Percentiles rank a stretch among this genome's conserved stretches.
Conservation (phyloP, 163 green algal species). For the Chlamydomonas reinhardtii region DNA sequence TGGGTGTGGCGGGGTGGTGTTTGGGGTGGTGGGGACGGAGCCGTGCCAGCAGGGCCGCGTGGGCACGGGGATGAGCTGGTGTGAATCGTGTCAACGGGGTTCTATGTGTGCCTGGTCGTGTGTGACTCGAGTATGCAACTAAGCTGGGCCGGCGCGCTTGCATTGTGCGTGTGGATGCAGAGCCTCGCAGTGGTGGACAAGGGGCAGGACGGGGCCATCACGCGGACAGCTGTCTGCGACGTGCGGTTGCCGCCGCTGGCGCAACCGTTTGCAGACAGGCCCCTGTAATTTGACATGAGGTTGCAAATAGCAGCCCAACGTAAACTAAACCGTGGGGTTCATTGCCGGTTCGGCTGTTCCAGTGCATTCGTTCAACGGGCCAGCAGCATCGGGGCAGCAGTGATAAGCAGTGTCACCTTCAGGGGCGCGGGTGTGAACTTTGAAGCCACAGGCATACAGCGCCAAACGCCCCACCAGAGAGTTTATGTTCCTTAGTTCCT, state of each 20-base stretch:
- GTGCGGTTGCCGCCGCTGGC: slow-evolving; percentile 23
- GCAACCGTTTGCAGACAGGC: slow-evolving; percentile 13
- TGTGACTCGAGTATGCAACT: not conserved
- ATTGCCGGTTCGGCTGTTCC: no score
- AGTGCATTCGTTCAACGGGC: no score
- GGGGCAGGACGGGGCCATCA: slow-evolving; percentile 36
- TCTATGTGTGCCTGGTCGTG: no score
- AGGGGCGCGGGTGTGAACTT: no score
- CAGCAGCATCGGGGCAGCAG: no score
- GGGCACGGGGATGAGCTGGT: not conserved
- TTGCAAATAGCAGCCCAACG: no score
- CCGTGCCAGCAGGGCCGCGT: not conserved
- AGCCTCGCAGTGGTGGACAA: slow-evolving; percentile 80
- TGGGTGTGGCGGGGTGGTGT: not conserved
- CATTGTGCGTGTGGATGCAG: slow-evolving; percentile 47
- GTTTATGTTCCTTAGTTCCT: no score
- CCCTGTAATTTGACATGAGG: not conserved
- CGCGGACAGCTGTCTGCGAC: not conserved
- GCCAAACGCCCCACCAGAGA: no score
- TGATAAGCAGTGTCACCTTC: no score
- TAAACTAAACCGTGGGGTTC: no score
- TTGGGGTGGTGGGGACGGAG: not conserved
- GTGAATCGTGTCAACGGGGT: no score
- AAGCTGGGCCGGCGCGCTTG: not conserved
- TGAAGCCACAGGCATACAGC: no score